These are phyloP conservation scores for Theileria sp. DNA, from an alignment of 169 alveolate genomes.

Conservation along the genomic window DNA sequence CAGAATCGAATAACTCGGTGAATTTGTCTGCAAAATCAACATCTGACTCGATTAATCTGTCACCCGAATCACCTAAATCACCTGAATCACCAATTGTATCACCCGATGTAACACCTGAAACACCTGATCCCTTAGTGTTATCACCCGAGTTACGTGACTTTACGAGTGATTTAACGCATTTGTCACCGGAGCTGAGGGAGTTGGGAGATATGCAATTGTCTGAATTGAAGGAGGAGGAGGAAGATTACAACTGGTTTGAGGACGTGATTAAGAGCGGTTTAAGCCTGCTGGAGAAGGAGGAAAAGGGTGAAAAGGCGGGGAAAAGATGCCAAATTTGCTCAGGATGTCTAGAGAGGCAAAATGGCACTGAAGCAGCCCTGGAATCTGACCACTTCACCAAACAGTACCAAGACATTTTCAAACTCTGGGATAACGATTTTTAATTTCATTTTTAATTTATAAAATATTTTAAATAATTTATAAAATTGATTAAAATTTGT, in stretches of 20 bases:
- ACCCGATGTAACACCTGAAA: too few relatives aligned
- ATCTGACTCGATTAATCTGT: not conserved
- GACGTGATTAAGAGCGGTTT: conserved; percentile 47
- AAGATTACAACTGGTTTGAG: conserved; percentile 62
- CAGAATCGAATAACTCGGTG: too few relatives aligned
- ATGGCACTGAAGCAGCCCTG: not conserved
- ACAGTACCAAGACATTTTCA: not conserved
- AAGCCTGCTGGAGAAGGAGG: conserved; percentile 18
- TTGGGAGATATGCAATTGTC: not conserved
- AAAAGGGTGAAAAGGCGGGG: not conserved
- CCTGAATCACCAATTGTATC: not conserved
- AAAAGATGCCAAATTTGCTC: not conserved
- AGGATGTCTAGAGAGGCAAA: not conserved
- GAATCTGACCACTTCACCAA: not conserved
- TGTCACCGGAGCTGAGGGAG: not conserved
- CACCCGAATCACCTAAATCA: not conserved
- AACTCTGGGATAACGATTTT: not conserved
- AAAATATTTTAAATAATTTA: not conserved
- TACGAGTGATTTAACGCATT: not conserved
- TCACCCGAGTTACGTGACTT: not conserved
- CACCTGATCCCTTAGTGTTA: too few relatives aligned
- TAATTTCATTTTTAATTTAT: not conserved
- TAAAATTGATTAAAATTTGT: too few relatives aligned
- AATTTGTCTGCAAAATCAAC: too few relatives aligned
- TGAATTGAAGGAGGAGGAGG: conserved; percentile 30